phyloP scores from a whole-genome alignment of 345 rosid species.

The Euphorbia peplus region DNA sequence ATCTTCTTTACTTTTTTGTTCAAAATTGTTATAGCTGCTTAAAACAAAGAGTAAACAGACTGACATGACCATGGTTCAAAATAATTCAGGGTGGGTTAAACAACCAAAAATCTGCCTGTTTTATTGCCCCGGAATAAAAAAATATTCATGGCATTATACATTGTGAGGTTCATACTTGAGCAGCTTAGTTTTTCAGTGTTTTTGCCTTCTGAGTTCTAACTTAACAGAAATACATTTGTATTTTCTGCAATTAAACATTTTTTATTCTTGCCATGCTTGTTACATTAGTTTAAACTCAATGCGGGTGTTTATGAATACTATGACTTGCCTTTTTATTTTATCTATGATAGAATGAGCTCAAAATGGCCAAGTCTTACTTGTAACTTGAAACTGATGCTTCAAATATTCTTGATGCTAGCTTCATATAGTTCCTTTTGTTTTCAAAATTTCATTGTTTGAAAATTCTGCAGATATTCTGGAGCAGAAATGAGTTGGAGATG shows the following conservation, averaged over 20 bases:
- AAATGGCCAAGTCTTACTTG: not conserved
- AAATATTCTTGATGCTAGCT: not conserved
- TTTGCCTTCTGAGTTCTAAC: not conserved
- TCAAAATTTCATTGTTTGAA: not conserved
- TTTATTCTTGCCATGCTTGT: not conserved
- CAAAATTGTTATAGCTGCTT: not conserved
- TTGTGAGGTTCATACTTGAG: not conserved
- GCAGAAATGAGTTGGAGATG: slow-evolving; percentile 60
- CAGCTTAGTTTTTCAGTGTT: not conserved
- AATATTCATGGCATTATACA: not conserved
- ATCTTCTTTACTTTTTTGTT: not conserved
- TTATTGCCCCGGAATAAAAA: not conserved
- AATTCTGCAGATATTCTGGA: slow-evolving; percentile 68
- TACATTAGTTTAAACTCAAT: no score
- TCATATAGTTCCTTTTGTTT: not conserved
- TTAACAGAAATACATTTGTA: not conserved
- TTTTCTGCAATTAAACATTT: not conserved
- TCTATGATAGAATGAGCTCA: not conserved
- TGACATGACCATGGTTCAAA: not conserved
- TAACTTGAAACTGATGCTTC: not conserved
- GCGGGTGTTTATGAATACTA: no score
- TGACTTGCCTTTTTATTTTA: no score
- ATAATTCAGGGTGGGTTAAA: not conserved
- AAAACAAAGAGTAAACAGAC: not conserved
- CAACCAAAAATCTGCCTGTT: not conserved